Base-by-base conservation (phyloP, 2,329 filamentous ascomycete genomes). In the Sordariomycetes sp. region DNA sequence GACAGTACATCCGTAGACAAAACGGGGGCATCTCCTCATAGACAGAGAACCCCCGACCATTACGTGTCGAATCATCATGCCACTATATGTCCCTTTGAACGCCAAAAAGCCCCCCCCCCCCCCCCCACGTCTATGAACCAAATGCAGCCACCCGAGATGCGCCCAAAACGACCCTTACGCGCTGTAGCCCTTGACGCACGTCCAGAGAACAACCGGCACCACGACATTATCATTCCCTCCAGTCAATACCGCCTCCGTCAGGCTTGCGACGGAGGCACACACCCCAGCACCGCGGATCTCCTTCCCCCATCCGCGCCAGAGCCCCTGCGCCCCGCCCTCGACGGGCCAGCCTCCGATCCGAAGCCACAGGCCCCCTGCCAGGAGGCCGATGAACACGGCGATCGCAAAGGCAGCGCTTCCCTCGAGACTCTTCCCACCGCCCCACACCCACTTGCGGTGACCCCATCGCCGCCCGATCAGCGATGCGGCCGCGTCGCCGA, bases 211-310 rank as follows among this genome's bases (percentile, higher is more conserved):
- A 59, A 99, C 84, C 3, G 94, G 94, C 62, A 97, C 93, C 62
- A 97, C 87, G 20, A 99, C 94, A 76, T 99, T 99, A 77, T 99
- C 94, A 71, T 99, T 99, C 34, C 93, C 94, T 2, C 94, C 94
- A 16, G 94, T 97, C 62, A 99, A 75, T 53, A 97, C 93, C 28
- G 94, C 92, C 75, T 99, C 94, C 57, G 94, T 96, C 64, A 97
- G 78, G 71, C 92, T 97, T 32, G 92, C 90, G 59, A 91, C 82
- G 50, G 80, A 79, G 7, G 89, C 91, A 63, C 91, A 95, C 54
- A 89, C 67, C 4, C 78, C 75, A 12, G 87, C 84, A 67, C 93
- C 94, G 4, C 85, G 83, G 63, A 85, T 76, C 28, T 65, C 65
- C 5, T 65, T 63, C 3, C 46, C 28, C 54, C 53, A 56, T 3